Base-by-base conservation (phyloP, 768 basidiomycete species). In the Lentinula boryana region DNA sequence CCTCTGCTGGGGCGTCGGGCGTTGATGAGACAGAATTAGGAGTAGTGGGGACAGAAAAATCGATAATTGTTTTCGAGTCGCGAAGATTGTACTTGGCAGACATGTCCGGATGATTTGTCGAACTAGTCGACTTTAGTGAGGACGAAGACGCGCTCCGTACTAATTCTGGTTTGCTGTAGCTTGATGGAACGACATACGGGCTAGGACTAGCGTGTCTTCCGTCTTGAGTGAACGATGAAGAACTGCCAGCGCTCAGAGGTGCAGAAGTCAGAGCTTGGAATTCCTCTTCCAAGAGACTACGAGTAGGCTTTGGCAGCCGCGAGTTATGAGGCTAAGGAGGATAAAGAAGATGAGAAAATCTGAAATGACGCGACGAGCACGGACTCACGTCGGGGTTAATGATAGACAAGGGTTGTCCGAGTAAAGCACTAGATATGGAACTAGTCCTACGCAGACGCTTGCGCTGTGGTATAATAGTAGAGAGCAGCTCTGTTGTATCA, bases 11-110 rank as follows among this genome's bases (percentile, higher is more conserved):
- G 21, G 46, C 9, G 6, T 61, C 18, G 36, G 53, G 23, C 48
- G 36, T 53, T 41, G 56, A 58, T 15, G 32, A 31, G 43, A 12
- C 46, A 9, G 46, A 6, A 21, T 13, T 33, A 33, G 49, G 41
- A 49, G 59, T 48, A 38, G 68, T 62, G 10, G 71, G 68, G 27
- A 67, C 61, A 43, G 72, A 70, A 54, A 69, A 76, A 57, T 75
- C 74, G 50, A 76, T 68, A 1, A 69, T 64, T 27, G 72, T 63
- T 58, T 71, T 74, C 18, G 72, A 68, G 54, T 72, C 70, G 61
- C 72, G 70, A 32, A 76, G 70, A 58, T 71, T 62, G 58, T 70
- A 66, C 55, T 69, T 70, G 18, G 74, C 70, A 18, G 76, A 78
- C 44, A 69, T 69, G 38, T 72, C 70, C n/a, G 74, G 72, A 58